These are phyloP conservation scores for Colletotrichum simmondsii DNA, from an alignment of 2,329 filamentous ascomycete genomes.

Conservation along the genomic window DNA sequence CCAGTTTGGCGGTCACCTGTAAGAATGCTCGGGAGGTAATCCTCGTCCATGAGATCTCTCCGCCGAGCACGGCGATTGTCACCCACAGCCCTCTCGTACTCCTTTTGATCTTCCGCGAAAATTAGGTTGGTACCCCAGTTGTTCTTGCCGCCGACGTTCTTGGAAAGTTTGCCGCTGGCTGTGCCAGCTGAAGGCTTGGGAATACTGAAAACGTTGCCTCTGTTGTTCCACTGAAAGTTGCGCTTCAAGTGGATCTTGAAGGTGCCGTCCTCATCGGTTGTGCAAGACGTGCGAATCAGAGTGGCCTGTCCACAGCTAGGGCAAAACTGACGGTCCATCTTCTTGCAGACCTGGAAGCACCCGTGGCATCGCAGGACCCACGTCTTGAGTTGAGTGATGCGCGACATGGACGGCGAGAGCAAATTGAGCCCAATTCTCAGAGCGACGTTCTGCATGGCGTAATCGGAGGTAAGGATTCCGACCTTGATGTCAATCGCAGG, in stretches of 20 bases:
- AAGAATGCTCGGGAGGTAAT: slow-evolving; percentile 87
- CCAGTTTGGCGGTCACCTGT: slow-evolving; percentile 75
- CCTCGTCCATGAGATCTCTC: slow-evolving; percentile 92
- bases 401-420: slow-evolving; percentile 80
- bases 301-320: slow-evolving; percentile 89
- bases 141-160: slow-evolving; percentile 76
- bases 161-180: slow-evolving; percentile 79
- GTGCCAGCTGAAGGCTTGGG: slow-evolving; percentile 89
- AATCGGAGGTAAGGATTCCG: slow-evolving; percentile 94
- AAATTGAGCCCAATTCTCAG: slow-evolving; percentile 95
- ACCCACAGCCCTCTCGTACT: slow-evolving; percentile 75
- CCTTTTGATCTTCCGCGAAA: slow-evolving; percentile 94
- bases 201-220: slow-evolving; percentile 91
- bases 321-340: slow-evolving; percentile 93
- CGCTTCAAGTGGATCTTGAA: slow-evolving; percentile 90
- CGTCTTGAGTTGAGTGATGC: slow-evolving; percentile 86
- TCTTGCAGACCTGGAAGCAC: slow-evolving; percentile 86
- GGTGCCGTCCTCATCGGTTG: slow-evolving; percentile 81
- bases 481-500: slow-evolving; percentile 77
- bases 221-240: slow-evolving; percentile 96
- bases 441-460: slow-evolving; percentile 97
- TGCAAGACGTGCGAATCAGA: slow-evolving; percentile 85
- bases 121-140: slow-evolving; percentile 90
- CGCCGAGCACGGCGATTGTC: slow-evolving; percentile 75
- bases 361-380: slow-evolving; percentile 94